phyloP scores from a whole-genome alignment of 148 eudicot species.

The Camellia sinensis region DNA sequence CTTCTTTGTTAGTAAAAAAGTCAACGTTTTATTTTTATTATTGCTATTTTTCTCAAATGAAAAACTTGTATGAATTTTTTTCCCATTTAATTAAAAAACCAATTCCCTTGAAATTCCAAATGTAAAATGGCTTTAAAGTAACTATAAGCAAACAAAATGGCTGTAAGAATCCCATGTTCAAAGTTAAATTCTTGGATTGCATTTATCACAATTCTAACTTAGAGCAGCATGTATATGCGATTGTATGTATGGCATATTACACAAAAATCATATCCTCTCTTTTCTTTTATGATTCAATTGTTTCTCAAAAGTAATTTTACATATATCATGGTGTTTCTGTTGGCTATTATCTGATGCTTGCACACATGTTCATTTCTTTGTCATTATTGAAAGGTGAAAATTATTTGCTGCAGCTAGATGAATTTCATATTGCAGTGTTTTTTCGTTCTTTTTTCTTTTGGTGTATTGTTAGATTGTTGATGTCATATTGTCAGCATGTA shows the following conservation, averaged over 20 bases:
- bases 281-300: neutral
- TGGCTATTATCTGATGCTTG: neutral
- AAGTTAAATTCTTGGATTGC: neutral
- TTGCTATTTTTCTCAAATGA: neutral
- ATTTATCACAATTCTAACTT: neutral
- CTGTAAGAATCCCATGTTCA: neutral
- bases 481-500: neutral
- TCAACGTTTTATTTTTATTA: no score
- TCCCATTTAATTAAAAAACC: no score
- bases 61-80: no score
- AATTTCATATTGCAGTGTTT: neutral
- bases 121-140: no score
- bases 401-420: neutral
- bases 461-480: neutral
- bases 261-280: neutral
- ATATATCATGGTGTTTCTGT: neutral
- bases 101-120: no score
- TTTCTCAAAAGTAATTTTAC: neutral
- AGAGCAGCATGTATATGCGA: neutral
- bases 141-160: neutral
- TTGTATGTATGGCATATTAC: neutral
- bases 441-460: no score
- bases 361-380: neutral
- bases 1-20: neutral
- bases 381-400: neutral